phyloP scores from a whole-genome alignment of 129 eudicot genomes.

The Centrapalus pauciflorus region DNA sequence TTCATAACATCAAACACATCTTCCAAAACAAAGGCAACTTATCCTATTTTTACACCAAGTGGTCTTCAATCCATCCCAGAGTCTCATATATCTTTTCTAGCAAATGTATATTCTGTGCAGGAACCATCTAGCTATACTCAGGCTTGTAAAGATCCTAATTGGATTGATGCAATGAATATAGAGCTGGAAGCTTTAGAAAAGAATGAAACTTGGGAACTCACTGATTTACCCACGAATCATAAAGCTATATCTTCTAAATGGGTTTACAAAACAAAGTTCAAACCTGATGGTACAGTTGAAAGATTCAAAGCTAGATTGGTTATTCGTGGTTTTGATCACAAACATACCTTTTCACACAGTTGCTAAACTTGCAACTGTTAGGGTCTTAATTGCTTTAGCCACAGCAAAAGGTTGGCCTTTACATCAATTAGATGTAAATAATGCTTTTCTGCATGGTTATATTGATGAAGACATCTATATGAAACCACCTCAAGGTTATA shows the following conservation, averaged over 20 bases:
- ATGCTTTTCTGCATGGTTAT: background rate
- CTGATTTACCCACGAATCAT: background rate
- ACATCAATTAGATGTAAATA: too few species aligned
- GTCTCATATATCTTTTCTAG: too few species aligned
- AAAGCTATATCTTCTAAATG: background rate
- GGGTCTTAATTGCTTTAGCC: background rate
- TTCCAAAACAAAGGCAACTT: too few species aligned
- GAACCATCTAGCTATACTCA: background rate
- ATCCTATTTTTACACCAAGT: too few species aligned
- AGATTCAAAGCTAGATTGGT: background rate
- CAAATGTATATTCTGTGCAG: too few species aligned
- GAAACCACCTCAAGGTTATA: background rate
- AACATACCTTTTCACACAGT: too few species aligned
- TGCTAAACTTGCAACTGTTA: too few species aligned
- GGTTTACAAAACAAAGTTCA: background rate
- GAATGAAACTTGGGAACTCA: background rate
- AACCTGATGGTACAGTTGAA: too few species aligned
- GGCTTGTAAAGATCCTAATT: background rate
- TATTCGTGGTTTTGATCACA: background rate
- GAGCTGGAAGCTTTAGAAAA: background rate
- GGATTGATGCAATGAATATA: background rate
- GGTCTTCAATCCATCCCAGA: too few species aligned
- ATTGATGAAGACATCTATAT: background rate
- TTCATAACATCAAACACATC: too few species aligned
- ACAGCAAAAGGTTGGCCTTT: background rate